Conservation (phyloP, 192 early-diverging fungal genomes). For the Gaertneriomyces semiglobifer region DNA sequence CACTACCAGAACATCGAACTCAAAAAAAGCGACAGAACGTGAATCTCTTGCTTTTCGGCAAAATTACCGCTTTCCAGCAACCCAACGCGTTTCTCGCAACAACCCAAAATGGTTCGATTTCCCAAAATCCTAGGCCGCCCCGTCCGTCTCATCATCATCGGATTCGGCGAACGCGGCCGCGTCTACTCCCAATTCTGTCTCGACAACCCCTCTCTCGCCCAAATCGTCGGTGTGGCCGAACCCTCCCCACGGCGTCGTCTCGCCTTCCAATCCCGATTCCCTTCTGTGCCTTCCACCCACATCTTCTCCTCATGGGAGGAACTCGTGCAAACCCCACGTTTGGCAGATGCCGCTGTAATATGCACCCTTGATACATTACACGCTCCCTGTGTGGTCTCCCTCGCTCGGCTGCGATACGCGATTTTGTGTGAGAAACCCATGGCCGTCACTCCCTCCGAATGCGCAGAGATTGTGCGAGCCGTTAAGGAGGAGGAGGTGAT, state of each 20-base stretch:
- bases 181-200: constrained; percentile 43
- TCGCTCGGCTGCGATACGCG: constrained; percentile 54
- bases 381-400: constrained; percentile 44
- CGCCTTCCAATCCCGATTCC: constrained; percentile 29
- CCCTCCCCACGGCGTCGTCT: constrained; percentile 31
- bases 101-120: not conserved
- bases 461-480: constrained; percentile 46
- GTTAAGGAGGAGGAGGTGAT: constrained; percentile 40
- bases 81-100: no score
- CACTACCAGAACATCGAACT: no score
- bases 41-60: no score
- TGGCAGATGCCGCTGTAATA: constrained; percentile 50
- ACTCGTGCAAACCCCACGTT: constrained; percentile 37
- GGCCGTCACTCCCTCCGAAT: constrained; percentile 50
- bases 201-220: constrained; percentile 35
- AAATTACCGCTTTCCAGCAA: no score
- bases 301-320: constrained; percentile 43
- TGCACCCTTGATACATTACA: constrained; percentile 49
- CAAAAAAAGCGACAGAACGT: no score
- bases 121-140: not conserved
- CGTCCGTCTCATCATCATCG: constrained; percentile 40
- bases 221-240: constrained; percentile 55
- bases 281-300: constrained; percentile 21
- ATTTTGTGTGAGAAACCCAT: constrained; percentile 71
- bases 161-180: constrained; percentile 45